Conservation (phyloP, 768 basidiomycete species). For the Pleurotus pulmonarius region DNA sequence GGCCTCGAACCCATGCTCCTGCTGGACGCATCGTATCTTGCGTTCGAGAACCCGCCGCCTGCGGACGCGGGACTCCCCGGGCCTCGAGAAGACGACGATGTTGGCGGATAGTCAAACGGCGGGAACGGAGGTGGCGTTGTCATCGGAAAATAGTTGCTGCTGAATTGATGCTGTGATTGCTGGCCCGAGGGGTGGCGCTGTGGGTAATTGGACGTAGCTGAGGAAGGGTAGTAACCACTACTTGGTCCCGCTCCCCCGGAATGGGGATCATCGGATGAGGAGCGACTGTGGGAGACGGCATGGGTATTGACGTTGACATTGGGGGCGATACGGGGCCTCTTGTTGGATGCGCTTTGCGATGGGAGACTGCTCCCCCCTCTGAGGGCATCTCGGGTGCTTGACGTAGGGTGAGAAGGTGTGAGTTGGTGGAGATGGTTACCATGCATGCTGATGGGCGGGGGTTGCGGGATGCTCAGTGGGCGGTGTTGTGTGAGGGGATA, state of each 20-base stretch:
- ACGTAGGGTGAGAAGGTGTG: slow-evolving; percentile 22
- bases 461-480: slow-evolving; percentile 22
- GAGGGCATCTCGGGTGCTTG: slow-evolving; percentile 23
- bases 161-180: slow-evolving; percentile 14
- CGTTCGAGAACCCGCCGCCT: background rate
- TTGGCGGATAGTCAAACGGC: slow-evolving; percentile 6
- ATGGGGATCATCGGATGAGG: slow-evolving; percentile 20
- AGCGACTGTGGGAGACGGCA: slow-evolving; percentile 17
- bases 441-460: slow-evolving; percentile 24
- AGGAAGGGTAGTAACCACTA: slow-evolving; percentile 12
- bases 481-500: slow-evolving; percentile 12
- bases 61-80: slow-evolving; percentile 1
- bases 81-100: slow-evolving; percentile 14
- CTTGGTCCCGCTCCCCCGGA: slow-evolving; percentile 2
- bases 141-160: slow-evolving; percentile 24
- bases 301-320: slow-evolving; percentile 10
- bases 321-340: slow-evolving; percentile 17
- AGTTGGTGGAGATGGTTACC: slow-evolving; percentile 15
- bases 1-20: background rate
- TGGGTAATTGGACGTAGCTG: background rate
- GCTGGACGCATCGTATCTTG: background rate
- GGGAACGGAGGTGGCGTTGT: slow-evolving; percentile 11
- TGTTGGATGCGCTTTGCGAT: slow-evolving; percentile 14
- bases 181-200: slow-evolving; percentile 4
- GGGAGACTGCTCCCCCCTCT: slow-evolving; percentile 5